Evolutionary conservation across 2,329 filamentous ascomycete genomes (phyloP).

Genomic region (Diaporthe sp.): DNA sequence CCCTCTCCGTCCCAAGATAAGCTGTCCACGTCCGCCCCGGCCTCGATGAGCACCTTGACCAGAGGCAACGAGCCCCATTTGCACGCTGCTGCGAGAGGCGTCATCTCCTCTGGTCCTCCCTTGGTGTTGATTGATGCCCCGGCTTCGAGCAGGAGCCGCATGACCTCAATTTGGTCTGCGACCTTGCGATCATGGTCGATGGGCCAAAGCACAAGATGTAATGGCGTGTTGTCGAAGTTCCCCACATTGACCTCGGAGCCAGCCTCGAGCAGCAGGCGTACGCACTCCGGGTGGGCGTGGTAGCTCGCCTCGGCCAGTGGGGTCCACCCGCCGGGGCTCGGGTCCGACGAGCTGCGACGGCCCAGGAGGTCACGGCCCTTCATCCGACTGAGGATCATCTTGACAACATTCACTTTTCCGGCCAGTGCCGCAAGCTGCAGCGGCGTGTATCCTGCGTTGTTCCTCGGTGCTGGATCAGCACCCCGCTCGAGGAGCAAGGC

Average conservation of each 20-base stretch:
- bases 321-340: neutral
- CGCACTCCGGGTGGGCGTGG: neutral
- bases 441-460: constrained; percentile 1
- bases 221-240: neutral
- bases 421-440: neutral
- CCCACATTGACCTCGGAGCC: neutral
- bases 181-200: neutral
- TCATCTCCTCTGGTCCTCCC: neutral
- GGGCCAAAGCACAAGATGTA: constrained; percentile 8
- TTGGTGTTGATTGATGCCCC: neutral
- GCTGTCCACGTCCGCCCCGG: constrained; percentile 6
- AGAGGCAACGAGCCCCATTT: neutral
- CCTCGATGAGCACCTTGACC: neutral
- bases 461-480: neutral
- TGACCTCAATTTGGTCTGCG: neutral
- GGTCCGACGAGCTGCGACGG: neutral
- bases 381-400: constrained; percentile 1
- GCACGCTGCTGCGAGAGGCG: neutral
- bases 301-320: constrained; percentile 12
- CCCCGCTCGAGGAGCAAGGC: neutral
- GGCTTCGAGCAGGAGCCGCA: neutral
- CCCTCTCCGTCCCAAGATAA: neutral
- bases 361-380: neutral
- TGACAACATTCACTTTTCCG: neutral
- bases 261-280: constrained; percentile 10